phyloP scores from a whole-genome alignment of 2,329 filamentous ascomycete genomes.

The Penicillium sp. region DNA sequence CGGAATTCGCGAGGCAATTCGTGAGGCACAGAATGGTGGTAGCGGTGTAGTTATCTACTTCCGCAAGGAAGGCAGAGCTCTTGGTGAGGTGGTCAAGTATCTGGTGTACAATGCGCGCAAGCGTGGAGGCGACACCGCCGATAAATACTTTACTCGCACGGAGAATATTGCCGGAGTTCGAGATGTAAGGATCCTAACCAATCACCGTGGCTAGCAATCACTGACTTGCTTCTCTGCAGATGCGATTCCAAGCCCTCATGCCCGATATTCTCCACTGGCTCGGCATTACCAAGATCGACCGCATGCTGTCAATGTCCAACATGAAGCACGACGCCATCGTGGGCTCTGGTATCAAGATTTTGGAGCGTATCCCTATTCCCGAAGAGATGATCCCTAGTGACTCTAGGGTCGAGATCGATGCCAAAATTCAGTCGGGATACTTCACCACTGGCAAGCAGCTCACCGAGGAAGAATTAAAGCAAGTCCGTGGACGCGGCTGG shows the following conservation, averaged over 20 bases:
- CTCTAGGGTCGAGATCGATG: slow-evolving; percentile 96
- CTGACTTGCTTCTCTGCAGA: slow-evolving; percentile 49
- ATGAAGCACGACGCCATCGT: slow-evolving; percentile 54
- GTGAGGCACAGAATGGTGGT: slow-evolving; percentile 90
- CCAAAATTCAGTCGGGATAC: slow-evolving; percentile 89
- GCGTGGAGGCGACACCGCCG: slow-evolving; percentile 39
- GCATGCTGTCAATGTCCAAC: slow-evolving; percentile 98
- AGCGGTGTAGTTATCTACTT: slow-evolving; percentile 98
- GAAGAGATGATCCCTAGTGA: slow-evolving; percentile 92
- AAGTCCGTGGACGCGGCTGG: slow-evolving; percentile 87
- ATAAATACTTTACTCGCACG: slow-evolving; percentile 84
- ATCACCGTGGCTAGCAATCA: slow-evolving; percentile 7
- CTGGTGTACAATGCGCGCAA: slow-evolving; percentile 60
- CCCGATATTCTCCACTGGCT: slow-evolving; percentile 97
- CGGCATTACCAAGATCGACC: slow-evolving; percentile 95
- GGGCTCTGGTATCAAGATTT: slow-evolving; percentile 62
- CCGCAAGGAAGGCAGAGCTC: slow-evolving; percentile 89
- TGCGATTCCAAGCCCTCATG: slow-evolving; percentile 98
- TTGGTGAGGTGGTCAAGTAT: slow-evolving; percentile 92
- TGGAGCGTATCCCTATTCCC: slow-evolving; percentile 85
- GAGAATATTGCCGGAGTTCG: slow-evolving; percentile 98
- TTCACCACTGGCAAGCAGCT: slow-evolving; percentile 87
- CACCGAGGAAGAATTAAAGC: slow-evolving; percentile 77
- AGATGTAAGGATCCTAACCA: slow-evolving; percentile 39
- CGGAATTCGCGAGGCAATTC: slow-evolving; percentile 95